These are phyloP conservation scores for Chlorella sp. DNA, from an alignment of 139 green algal genomes.

Conservation along the genomic window DNA sequence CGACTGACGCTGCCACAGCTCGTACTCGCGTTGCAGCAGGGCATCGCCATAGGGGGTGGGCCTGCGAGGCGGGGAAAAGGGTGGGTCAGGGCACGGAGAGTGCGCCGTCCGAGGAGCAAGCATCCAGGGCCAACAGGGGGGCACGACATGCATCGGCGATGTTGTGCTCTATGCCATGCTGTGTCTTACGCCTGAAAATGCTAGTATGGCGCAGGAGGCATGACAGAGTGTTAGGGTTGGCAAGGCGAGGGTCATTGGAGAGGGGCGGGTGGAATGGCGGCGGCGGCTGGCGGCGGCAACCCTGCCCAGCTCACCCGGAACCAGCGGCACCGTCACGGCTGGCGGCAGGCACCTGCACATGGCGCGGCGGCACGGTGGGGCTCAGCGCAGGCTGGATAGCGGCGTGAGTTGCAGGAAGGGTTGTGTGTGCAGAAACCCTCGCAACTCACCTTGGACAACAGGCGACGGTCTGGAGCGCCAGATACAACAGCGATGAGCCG, in stretches of 20 bases:
- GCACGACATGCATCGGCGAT: too few relatives aligned
- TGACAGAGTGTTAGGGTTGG: too few relatives aligned
- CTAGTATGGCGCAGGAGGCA: neutral
- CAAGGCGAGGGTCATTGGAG: neutral
- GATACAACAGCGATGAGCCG: too few relatives aligned
- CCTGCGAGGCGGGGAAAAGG: neutral
- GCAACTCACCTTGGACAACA: too few relatives aligned
- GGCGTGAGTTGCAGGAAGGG: too few relatives aligned
- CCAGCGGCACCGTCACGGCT: neutral
- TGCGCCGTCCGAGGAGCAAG: too few relatives aligned
- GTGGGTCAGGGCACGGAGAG: too few relatives aligned
- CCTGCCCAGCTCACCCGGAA: neutral
- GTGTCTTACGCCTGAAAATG: neutral
- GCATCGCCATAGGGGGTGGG: slow-evolving; percentile 19
- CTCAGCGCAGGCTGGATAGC: too few relatives aligned
- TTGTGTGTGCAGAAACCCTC: too few relatives aligned
- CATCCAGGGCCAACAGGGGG: too few relatives aligned
- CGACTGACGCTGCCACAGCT: slow-evolving; percentile 49
- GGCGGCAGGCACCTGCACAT: neutral
- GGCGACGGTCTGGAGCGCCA: too few relatives aligned
- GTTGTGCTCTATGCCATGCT: neutral
- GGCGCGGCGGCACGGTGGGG: neutral
- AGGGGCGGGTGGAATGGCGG: neutral
- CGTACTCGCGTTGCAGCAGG: slow-evolving; percentile 40
- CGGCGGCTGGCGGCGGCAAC: neutral